Evolutionary conservation across 768 basidiomycete genomes (phyloP).

Genomic region (Rhodotorula babjevae): DNA sequence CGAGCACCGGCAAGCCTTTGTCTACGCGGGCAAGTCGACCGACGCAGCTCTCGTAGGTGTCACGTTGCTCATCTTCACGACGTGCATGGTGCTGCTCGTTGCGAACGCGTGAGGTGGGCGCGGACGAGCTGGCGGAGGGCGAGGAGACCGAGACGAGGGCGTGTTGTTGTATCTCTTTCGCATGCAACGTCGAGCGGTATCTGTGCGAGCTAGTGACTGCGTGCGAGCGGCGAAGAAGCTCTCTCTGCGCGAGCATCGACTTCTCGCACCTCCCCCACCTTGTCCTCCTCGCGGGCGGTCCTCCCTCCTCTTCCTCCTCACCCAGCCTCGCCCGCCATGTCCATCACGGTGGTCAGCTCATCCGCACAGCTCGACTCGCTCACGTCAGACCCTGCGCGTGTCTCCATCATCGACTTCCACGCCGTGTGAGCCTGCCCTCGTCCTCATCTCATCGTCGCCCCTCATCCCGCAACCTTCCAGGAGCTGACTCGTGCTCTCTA

Average conservation of each 20-base stretch:
- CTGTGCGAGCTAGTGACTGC: too few relatives aligned
- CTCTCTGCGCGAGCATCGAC: too few relatives aligned
- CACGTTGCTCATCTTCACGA: slow-evolving; percentile 4
- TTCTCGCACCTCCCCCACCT: too few relatives aligned
- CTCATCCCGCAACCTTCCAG: background rate
- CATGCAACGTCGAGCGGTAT: too few relatives aligned
- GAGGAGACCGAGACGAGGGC: too few relatives aligned
- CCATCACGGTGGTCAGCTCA: slow-evolving; percentile 18
- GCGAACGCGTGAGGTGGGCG: background rate
- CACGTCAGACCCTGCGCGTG: background rate
- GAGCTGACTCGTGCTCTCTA: too few relatives aligned
- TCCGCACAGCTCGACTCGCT: slow-evolving; percentile 15
- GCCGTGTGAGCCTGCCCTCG: slow-evolving; percentile 7
- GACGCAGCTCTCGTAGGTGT: slow-evolving; percentile 13
- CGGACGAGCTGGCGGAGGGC: too few relatives aligned
- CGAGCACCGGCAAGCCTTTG: slow-evolving; percentile 17
- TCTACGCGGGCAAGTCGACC: slow-evolving; percentile 16
- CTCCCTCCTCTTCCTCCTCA: background rate
- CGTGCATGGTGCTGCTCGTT: slow-evolving; percentile 24
- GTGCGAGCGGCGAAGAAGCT: too few relatives aligned
- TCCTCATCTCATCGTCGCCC: background rate
- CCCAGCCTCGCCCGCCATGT: background rate
- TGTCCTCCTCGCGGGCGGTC: background rate
- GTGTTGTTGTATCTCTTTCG: too few relatives aligned
- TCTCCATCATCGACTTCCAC: slow-evolving; percentile 33